These are phyloP conservation scores for Saccharomycopsis malanga DNA, from an alignment of 805 yeast species.

Conservation along the genomic window DNA sequence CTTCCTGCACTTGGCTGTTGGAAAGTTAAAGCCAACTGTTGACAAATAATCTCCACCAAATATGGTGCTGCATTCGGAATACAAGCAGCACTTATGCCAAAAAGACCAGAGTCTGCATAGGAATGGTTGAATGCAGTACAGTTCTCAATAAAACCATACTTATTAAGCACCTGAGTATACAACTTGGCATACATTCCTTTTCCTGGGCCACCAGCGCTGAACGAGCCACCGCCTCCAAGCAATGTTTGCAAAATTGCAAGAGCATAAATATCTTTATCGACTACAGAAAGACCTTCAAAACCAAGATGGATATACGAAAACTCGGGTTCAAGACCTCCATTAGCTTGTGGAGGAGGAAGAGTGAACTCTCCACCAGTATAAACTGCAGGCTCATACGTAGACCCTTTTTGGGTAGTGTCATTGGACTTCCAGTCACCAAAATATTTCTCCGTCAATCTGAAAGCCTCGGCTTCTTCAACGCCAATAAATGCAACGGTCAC, in stretches of 20 bases:
- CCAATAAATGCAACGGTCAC: conserved; percentile 87
- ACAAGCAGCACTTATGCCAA: conserved; percentile 82
- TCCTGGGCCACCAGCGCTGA: conserved; percentile 98
- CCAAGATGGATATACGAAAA: conserved; percentile 81
- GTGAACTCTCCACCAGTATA: conserved; percentile 57
- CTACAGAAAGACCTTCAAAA: conserved; percentile 79
- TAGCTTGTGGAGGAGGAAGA: conserved; percentile 37
- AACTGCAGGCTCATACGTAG: conserved; percentile 33
- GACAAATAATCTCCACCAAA: conserved; percentile 70
- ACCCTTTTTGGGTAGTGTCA: conserved; percentile 24
- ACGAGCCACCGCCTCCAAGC: conserved; percentile 95
- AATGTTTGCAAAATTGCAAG: conserved; percentile 84
- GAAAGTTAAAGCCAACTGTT: conserved; percentile 49
- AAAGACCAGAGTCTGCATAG: conserved; percentile 82
- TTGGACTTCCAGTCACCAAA: conserved; percentile 54
- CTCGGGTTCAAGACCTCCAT: conserved; percentile 65
- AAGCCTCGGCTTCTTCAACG: conserved; percentile 61
- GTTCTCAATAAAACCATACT: conserved; percentile 83
- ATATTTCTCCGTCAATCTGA: conserved; percentile 51
- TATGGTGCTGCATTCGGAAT: conserved; percentile 81
- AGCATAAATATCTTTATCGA: conserved; percentile 82
- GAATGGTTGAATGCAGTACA: conserved; percentile 86
- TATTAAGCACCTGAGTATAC: conserved; percentile 85
- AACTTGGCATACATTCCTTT: conserved; percentile 96
- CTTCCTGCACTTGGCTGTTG: conserved; percentile 21